Percentiles rank a stretch among this genome's conserved stretches.
phyloP scores from a whole-genome alignment of 352 stramenopile genomes.

The Pythium phragmiticola region DNA sequence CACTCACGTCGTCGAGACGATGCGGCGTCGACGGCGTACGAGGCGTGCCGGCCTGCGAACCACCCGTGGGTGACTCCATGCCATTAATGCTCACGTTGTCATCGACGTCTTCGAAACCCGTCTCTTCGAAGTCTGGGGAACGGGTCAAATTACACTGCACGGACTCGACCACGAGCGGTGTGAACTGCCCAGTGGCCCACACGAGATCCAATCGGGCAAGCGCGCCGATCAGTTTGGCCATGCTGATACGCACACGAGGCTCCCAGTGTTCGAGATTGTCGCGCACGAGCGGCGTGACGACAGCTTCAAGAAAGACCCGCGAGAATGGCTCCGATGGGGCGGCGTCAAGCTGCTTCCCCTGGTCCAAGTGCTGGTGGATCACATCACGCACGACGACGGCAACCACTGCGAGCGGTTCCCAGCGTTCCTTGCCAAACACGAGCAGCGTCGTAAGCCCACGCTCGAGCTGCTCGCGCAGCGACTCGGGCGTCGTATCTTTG shows the following conservation, averaged over 20 bases:
- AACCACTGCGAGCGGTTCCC: slow-evolving; percentile 74
- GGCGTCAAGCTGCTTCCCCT: slow-evolving; percentile 23
- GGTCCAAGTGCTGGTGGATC: slow-evolving; percentile 34
- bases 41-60: slow-evolving; percentile 55
- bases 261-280: slow-evolving; percentile 85
- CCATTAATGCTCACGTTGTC: slow-evolving; percentile 82
- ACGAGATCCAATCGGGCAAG: slow-evolving; percentile 60
- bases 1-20: slow-evolving; percentile 94
- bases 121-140: slow-evolving; percentile 81
- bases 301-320: slow-evolving; percentile 43
- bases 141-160: slow-evolving; percentile 71
- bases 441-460: slow-evolving; percentile 53
- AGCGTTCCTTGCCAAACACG: slow-evolving; percentile 56
- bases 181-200: slow-evolving; percentile 62
- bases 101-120: slow-evolving; percentile 68
- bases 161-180: slow-evolving; percentile 71
- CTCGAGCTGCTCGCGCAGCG: slow-evolving; percentile 38
- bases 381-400: slow-evolving; percentile 57
- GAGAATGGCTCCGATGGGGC: slow-evolving; percentile 29
- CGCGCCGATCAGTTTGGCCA: slow-evolving; percentile 70
- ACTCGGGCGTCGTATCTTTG: slow-evolving; percentile 18
- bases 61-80: slow-evolving; percentile 61
- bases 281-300: slow-evolving; percentile 38
- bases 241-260: slow-evolving; percentile 73
- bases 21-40: slow-evolving; percentile 78